Conservation (phyloP, 208 protist species). For the Trypanosoma boissoni region DNA sequence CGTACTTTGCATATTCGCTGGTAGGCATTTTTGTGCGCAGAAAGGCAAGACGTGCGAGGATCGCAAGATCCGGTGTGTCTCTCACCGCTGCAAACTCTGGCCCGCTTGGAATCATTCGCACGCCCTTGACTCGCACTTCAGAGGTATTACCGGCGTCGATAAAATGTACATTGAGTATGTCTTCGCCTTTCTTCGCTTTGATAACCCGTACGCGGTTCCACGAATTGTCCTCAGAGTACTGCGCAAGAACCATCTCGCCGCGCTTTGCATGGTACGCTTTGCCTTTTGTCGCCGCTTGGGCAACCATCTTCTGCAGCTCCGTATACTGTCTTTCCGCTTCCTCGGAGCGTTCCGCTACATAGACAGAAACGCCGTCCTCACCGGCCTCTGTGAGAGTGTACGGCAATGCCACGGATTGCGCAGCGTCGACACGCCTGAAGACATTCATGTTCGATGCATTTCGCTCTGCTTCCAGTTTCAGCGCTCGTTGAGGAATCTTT, state of each 20-base stretch:
- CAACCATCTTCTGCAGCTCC: constrained; percentile 57
- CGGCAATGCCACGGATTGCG: constrained; percentile 37
- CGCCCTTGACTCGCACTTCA: constrained; percentile 39
- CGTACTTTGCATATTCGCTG: constrained; percentile 35
- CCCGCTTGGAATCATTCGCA: constrained; percentile 64
- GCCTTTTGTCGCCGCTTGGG: constrained; percentile 33
- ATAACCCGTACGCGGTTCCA: constrained; percentile 82
- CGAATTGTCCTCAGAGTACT: constrained; percentile 70
- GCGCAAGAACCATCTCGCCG: constrained; percentile 68
- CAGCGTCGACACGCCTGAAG: constrained; percentile 39
- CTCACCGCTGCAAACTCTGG: constrained; percentile 70
- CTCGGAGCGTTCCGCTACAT: constrained; percentile 52
- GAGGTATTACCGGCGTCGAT: constrained; percentile 87
- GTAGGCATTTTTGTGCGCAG: constrained; percentile 43
- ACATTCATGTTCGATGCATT: constrained; percentile 31
- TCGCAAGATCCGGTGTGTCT: constrained; percentile 62
- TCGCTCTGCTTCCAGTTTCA: constrained; percentile 60
- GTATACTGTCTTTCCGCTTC: constrained; percentile 37
- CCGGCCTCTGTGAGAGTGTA: constrained; percentile 67
- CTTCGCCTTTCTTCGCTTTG: constrained; percentile 32
- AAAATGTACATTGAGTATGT: constrained; percentile 64
- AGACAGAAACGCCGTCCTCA: constrained; percentile 72
- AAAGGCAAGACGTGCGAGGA: constrained; percentile 65
- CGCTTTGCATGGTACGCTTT: constrained; percentile 43
- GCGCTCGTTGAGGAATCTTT: constrained; percentile 54